These are phyloP conservation scores for Sporopachydermia quercuum DNA, from an alignment of 805 yeast genomes.

Conservation along the genomic window DNA sequence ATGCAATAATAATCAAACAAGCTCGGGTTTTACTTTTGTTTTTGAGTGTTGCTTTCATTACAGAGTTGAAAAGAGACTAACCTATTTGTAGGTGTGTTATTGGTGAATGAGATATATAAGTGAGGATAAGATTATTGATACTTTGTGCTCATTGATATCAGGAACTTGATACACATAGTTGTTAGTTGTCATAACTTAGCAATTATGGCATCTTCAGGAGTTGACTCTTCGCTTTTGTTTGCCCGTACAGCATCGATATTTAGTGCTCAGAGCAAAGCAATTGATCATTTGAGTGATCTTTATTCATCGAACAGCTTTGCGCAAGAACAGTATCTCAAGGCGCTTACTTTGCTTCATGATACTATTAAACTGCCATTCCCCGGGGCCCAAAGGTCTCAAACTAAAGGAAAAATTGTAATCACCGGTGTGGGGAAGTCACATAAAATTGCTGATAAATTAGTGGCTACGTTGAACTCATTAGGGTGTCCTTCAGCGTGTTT, in stretches of 20 bases:
- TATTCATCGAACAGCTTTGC: conserved; percentile 13
- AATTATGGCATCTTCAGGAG: not conserved
- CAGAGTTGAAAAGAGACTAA: too few species aligned
- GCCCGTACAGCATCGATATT: conserved; percentile 21
- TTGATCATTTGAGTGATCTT: conserved; percentile 15
- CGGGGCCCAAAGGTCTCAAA: conserved; percentile 8
- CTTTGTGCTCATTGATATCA: too few species aligned
- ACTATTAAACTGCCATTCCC: conserved; percentile 14
- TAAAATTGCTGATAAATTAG: conserved; percentile 64
- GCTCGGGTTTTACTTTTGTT: not conserved
- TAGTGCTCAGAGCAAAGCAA: conserved; percentile 21
- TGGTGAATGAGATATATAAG: too few species aligned
- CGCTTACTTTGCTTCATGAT: conserved; percentile 21
- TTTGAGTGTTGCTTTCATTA: not conserved
- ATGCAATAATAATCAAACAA: not conserved
- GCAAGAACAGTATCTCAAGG: conserved; percentile 15
- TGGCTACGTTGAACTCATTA: conserved; percentile 71
- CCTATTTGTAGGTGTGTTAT: too few species aligned
- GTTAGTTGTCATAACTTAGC: too few species aligned
- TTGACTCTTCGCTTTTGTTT: conserved; percentile 30
- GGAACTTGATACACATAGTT: too few species aligned
- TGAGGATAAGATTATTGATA: too few species aligned
- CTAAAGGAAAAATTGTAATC: conserved; percentile 55
- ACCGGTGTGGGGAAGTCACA: conserved; percentile 79
- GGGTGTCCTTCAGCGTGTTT: conserved; percentile 51